Conservation (phyloP, 208 protist species). For the Leishmania major region DNA sequence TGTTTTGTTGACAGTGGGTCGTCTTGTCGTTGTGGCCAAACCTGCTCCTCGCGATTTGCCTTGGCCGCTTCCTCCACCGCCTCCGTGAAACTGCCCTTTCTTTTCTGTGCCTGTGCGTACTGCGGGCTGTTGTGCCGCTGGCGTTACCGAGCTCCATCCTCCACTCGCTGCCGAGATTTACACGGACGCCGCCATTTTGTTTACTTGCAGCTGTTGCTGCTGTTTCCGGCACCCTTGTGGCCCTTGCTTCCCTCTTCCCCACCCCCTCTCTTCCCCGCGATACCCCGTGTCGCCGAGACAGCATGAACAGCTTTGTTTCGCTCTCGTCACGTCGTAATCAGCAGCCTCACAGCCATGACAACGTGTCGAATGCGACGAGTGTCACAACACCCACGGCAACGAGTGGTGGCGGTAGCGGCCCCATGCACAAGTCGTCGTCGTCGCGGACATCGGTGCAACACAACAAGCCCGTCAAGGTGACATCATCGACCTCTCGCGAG, state of each 20-base stretch:
- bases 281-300: neutral
- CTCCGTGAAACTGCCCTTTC: neutral
- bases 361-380: neutral
- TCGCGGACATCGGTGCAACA: slow-evolving; percentile 1
- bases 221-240: neutral
- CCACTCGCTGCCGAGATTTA: neutral
- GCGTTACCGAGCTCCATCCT: neutral
- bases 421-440: neutral
- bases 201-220: neutral
- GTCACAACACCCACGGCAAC: neutral
- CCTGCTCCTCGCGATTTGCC: neutral
- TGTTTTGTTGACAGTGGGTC: neutral
- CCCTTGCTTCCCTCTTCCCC: neutral
- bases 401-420: neutral
- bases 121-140: neutral
- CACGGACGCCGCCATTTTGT: neutral
- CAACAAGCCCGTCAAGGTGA: neutral
- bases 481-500: slow-evolving; percentile 31
- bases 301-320: neutral
- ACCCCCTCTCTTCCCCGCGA: too few relatives aligned
- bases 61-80: neutral
- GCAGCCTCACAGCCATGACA: neutral
- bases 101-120: neutral
- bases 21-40: neutral
- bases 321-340: neutral